Base-by-base conservation (phyloP, 345 rosid species). In the thale cress (Arabidopsis thaliana) region DNA sequence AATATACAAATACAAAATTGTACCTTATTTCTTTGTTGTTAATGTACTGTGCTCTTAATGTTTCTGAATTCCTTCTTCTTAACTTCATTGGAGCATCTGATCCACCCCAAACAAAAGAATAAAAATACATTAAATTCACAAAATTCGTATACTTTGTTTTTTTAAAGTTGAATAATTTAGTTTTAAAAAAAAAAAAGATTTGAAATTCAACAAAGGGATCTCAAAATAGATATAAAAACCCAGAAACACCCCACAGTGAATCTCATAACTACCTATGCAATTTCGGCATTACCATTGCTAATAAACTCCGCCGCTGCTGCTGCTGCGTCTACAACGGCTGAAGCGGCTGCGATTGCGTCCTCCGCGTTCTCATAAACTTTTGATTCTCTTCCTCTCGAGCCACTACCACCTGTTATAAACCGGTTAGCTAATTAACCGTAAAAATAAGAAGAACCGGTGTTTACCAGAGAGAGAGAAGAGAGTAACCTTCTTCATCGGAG, bases 401-500 rank as follows among this genome's bases (percentile, higher is more conserved):
- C 52, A 0, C 42, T 67, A 62, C 70, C 32, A 30, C 44, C 75
- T 67, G 38, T 9, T 53, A 1, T 13, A 10, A 53, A 44, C 70
- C 70, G 50, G 32, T 71, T 59, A 40, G 14, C 16, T 61, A 16
- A 16, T 16, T 16, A 62, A 76, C 74, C 65, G 65, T 65, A 45
- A 53, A 4, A 37, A 14, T 9, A 2, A 14, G n/a, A 69, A 68
- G 55, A 75, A 61, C 74, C 41, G 48, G 59, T 59, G 63, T 3
- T 58, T 46, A 16, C 20, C 20, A n/a, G 3, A 45, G 14, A 38
- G 38, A 51, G 56, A 63, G 14, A 49, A 23, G 59, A 59, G 33
- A 51, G 14, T 28, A 6, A 11, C 91, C 88, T 72, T 83, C 84
- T 71, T 83, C 84, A 28, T 88, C 91, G 78, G 92, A 82, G 76